A percentile compares a stretch with the other conserved stretches of the same genome.
Evolutionary conservation across 2,329 filamentous ascomycete species (phyloP).

Genomic region (Ceratocystis eucalypticola): DNA sequence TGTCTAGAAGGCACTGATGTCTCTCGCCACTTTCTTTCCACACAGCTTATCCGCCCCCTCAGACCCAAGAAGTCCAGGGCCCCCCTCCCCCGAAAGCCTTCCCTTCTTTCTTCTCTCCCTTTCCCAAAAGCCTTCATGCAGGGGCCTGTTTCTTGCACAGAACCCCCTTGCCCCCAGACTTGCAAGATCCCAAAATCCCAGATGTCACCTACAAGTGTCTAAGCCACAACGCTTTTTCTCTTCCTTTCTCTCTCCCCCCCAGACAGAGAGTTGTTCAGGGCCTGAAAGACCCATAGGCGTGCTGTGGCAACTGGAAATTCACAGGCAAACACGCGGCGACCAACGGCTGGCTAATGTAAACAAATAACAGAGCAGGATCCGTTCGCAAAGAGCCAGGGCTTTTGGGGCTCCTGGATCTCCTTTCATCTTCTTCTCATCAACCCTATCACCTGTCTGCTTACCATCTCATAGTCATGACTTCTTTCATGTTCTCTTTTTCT

Average conservation of each 20-base stretch:
- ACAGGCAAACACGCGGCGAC: neutral
- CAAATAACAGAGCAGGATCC: neutral
- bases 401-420: neutral
- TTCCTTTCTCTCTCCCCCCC: neutral
- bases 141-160: neutral
- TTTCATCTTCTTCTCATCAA: neutral
- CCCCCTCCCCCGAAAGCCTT: neutral
- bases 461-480: neutral
- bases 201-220: neutral
- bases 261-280: neutral
- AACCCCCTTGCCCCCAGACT: neutral
- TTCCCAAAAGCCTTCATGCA: neutral
- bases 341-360: neutral
- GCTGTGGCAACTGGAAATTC: neutral
- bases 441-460: neutral
- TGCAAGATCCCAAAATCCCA: neutral
- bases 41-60: neutral
- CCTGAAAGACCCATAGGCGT: neutral
- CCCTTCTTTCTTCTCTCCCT: neutral
- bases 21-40: neutral
- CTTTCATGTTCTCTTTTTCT: neutral
- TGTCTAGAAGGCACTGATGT: too few relatives aligned
- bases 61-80: neutral
- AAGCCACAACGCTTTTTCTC: neutral
- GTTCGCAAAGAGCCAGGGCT: neutral